Conservation (phyloP, 352 stramenopile species). For the Phytophthora foliorum region DNA sequence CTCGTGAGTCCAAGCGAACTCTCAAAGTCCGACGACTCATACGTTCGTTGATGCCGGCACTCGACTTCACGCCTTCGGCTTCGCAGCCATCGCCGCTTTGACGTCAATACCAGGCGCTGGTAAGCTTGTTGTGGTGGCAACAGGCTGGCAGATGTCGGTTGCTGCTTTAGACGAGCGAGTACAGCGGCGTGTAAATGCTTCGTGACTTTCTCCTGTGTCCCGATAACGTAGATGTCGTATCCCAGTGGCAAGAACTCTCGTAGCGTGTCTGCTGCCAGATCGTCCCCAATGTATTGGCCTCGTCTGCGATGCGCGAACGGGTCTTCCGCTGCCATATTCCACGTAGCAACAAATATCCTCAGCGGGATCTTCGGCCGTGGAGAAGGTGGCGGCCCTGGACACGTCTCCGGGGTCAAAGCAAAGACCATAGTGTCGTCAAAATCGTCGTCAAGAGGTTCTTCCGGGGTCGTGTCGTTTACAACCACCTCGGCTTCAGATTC, state of each 20-base stretch:
- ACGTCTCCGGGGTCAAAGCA: constrained; percentile 44
- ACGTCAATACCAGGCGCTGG: constrained; percentile 34
- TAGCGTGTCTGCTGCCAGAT: constrained; percentile 44
- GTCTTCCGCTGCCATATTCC: constrained; percentile 82
- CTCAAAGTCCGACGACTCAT: constrained; percentile 21
- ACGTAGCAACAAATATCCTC: constrained; percentile 75
- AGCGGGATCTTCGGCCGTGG: constrained; percentile 28
- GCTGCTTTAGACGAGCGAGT: constrained; percentile 51
- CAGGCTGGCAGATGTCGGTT: constrained; percentile 2
- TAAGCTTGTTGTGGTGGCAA: constrained; percentile 25
- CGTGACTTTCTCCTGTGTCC: constrained; percentile 77
- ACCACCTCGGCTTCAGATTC: neutral
- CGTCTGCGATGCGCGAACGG: constrained; percentile 50
- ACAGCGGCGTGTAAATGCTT: constrained; percentile 70
- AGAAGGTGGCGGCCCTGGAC: constrained; percentile 24
- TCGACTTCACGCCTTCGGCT: constrained; percentile 13
- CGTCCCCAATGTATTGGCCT: constrained; percentile 58
- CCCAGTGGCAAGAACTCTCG: constrained; percentile 59
- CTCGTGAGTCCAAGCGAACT: constrained; percentile 15
- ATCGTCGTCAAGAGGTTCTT: constrained; percentile 24
- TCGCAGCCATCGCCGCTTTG: constrained; percentile 6
- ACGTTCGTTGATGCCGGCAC: constrained; percentile 8
- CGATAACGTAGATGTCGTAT: constrained; percentile 83
- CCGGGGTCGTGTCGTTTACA: constrained; percentile 2
- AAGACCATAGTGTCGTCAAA: constrained; percentile 43